These are phyloP conservation scores for Pugionium dolabratum DNA, from an alignment of 345 rosid genomes.

Conservation along the genomic window DNA sequence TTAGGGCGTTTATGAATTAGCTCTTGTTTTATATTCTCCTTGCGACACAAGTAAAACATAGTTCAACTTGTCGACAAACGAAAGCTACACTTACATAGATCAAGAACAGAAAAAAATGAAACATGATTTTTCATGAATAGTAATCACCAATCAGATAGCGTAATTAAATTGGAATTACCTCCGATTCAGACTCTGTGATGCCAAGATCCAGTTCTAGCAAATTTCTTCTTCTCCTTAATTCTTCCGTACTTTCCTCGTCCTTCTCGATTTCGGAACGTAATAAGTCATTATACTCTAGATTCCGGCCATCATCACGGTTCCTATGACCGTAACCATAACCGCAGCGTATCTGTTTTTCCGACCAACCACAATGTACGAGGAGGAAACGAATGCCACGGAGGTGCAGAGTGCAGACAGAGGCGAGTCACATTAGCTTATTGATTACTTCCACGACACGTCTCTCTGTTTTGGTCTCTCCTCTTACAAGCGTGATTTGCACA, in stretches of 20 bases:
- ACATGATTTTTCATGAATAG: background rate
- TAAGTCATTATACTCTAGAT: constrained; percentile 76
- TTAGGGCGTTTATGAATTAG: background rate
- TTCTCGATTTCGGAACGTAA: constrained; percentile 66
- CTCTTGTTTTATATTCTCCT: background rate
- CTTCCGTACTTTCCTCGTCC: constrained; percentile 56
- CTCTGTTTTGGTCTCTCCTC: constrained; percentile 79
- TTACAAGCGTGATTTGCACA: constrained; percentile 85
- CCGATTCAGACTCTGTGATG: constrained; percentile 61
- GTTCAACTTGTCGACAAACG: background rate
- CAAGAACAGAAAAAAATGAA: constrained; percentile 12
- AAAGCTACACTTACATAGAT: constrained; percentile 20
- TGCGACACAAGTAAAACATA: constrained; percentile 3
- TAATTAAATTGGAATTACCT: constrained; percentile 61
- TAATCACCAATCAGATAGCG: constrained; percentile 55
- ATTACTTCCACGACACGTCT: constrained; percentile 80
- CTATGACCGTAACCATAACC: constrained; percentile 66
- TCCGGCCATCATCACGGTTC: constrained; percentile 69
- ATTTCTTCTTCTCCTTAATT: constrained; percentile 68
- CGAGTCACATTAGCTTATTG: constrained; percentile 95
- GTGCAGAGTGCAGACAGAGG: constrained; percentile 92
- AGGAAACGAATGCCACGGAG: constrained; percentile 69
- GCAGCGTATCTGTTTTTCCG: constrained; percentile 74
- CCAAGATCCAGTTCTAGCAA: constrained; percentile 47
- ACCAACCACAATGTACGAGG: constrained; percentile 85